phyloP scores from a whole-genome alignment of 495 filamentous ascomycete genomes.

The Hypoxylon trugodes region DNA sequence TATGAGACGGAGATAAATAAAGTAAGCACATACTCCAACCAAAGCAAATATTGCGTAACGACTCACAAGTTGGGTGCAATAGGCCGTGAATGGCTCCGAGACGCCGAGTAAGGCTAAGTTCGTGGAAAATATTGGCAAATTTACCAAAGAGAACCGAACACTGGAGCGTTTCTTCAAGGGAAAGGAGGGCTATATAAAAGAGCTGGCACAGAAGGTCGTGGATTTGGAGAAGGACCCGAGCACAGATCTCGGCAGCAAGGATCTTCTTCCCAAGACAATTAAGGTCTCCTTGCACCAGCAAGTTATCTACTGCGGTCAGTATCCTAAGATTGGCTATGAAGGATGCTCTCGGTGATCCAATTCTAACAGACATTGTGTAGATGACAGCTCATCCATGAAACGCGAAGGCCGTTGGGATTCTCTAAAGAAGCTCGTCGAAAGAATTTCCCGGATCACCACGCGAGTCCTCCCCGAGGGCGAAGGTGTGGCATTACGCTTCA shows the following conservation, averaged over 20 bases:
- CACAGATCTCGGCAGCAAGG: neutral
- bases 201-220: neutral
- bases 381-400: neutral
- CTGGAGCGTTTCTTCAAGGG: constrained; percentile 17
- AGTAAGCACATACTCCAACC: neutral
- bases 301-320: neutral
- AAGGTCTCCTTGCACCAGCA: neutral
- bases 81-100: neutral
- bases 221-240: neutral
- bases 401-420: neutral
- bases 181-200: constrained; percentile 8
- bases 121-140: neutral
- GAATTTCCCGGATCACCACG: constrained; percentile 1
- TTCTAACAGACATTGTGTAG: neutral
- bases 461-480: neutral
- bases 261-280: neutral
- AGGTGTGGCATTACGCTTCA: neutral
- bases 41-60: neutral
- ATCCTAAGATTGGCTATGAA: neutral
- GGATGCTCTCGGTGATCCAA: neutral
- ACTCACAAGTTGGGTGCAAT: neutral
- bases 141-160: neutral
- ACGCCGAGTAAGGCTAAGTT: neutral
- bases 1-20: neutral
- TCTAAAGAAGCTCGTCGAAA: neutral